Conservation (phyloP, 179 eudicot genomes). For the Gypsophila paniculata region DNA sequence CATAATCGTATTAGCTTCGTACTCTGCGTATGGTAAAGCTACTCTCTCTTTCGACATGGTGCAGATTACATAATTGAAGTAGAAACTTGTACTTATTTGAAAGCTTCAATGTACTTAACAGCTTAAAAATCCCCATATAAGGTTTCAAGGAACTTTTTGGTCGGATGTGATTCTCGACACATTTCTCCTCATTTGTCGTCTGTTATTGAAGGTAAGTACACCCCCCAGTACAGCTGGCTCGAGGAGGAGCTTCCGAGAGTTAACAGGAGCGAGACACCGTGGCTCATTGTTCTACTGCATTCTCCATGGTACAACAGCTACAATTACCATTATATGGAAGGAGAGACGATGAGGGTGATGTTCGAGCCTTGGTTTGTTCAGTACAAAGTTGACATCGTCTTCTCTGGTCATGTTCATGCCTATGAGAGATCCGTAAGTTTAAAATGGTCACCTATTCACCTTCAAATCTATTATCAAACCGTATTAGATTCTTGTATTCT, state of each 20-base stretch:
- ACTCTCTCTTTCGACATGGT: neutral
- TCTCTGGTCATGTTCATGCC: constrained; percentile 50
- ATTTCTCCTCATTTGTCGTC: neutral
- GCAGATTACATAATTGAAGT: too few relatives aligned
- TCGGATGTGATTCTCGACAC: too few relatives aligned
- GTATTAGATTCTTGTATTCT: neutral
- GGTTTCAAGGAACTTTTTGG: too few relatives aligned
- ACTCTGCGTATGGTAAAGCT: constrained; percentile 33
- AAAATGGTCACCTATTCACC: neutral
- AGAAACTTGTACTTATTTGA: too few relatives aligned
- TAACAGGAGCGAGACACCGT: constrained; percentile 40
- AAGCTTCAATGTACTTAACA: too few relatives aligned
- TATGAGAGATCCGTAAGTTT: constrained; percentile 44
- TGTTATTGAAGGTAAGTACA: constrained; percentile 34
- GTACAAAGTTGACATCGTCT: constrained; percentile 42
- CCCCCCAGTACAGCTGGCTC: constrained; percentile 43
- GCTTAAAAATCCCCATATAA: too few relatives aligned
- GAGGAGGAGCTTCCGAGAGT: constrained; percentile 42
- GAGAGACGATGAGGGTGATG: constrained; percentile 46
- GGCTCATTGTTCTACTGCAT: constrained; percentile 39
- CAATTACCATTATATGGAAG: constrained; percentile 50
- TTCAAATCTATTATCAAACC: neutral
- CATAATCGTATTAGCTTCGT: constrained; percentile 35
- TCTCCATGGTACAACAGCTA: constrained; percentile 49
- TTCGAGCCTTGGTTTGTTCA: constrained; percentile 44